phyloP scores from a whole-genome alignment of 2,329 filamentous ascomycete species.

The Aspergillus tanneri region DNA sequence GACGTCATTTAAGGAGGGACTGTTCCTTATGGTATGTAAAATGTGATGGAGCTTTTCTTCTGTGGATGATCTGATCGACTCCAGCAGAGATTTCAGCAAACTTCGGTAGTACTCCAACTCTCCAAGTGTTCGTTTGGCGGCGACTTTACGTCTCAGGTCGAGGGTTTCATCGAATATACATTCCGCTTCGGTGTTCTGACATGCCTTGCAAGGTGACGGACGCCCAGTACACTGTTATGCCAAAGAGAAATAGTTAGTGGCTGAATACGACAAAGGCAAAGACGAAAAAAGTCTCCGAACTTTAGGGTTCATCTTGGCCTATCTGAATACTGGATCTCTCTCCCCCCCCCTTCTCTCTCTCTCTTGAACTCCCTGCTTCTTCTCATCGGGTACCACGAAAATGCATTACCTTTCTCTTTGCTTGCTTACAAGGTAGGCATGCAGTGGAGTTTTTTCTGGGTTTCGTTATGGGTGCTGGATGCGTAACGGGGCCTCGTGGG shows the following conservation, averaged over 20 bases:
- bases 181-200: constrained; percentile 27
- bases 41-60: constrained; percentile 25
- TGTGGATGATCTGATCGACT: constrained; percentile 28
- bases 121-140: constrained; percentile 35
- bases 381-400: too few relatives aligned
- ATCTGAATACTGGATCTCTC: too few relatives aligned
- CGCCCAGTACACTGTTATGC: constrained; percentile 35
- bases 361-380: neutral
- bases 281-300: constrained; percentile 2
- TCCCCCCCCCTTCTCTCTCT: neutral
- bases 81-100: constrained; percentile 32
- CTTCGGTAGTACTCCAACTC: constrained; percentile 37
- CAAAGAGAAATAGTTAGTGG: neutral
- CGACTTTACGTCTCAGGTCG: constrained; percentile 40
- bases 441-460: constrained; percentile 40
- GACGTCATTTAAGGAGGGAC: constrained; percentile 29
- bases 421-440: constrained; percentile 36
- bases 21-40: constrained; percentile 28
- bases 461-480: constrained; percentile 24
- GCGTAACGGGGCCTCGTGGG: constrained; percentile 20
- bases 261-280: neutral
- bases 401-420: constrained; percentile 36
- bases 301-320: too few relatives aligned
- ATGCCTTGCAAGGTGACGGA: constrained; percentile 38
- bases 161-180: constrained; percentile 39